phyloP scores from a whole-genome alignment of 805 yeast genomes.

The Candida tibetensis region DNA sequence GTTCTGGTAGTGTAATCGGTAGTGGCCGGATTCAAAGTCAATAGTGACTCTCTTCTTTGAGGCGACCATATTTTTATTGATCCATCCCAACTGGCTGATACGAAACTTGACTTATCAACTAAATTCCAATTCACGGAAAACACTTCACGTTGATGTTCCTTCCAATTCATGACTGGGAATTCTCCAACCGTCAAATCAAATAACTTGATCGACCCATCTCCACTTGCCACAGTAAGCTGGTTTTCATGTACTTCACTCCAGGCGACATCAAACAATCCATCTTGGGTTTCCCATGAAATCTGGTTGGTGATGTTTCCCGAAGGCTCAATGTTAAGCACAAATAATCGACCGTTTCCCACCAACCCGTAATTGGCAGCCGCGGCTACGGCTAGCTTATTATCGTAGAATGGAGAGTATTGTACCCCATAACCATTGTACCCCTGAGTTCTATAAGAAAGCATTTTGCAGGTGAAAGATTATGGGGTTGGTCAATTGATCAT shows the following conservation, averaged over 20 bases:
- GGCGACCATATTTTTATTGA: conserved; percentile 79
- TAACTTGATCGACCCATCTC: conserved; percentile 84
- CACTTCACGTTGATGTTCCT: conserved; percentile 77
- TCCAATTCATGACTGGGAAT: conserved; percentile 71
- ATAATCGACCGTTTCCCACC: conserved; percentile 89
- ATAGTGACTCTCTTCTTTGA: conserved; percentile 48
- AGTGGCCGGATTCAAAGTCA: conserved; percentile 46
- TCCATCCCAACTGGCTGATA: conserved; percentile 92
- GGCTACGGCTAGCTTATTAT: conserved; percentile 85
- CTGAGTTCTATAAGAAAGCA: conserved; percentile 70
- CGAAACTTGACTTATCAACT: conserved; percentile 63
- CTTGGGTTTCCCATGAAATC: conserved; percentile 80
- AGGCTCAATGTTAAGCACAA: conserved; percentile 63
- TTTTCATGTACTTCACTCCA: conserved; percentile 93
- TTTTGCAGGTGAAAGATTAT: too few relatives aligned
- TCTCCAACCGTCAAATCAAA: conserved; percentile 69
- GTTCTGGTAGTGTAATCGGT: conserved; percentile 27
- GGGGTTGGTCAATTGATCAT: too few relatives aligned
- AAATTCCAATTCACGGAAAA: conserved; percentile 73
- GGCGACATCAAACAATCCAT: conserved; percentile 80
- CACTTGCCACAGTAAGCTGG: conserved; percentile 77
- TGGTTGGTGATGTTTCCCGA: conserved; percentile 59
- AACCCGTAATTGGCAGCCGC: conserved; percentile 90
- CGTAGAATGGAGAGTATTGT: conserved; percentile 88
- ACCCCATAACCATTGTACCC: conserved; percentile 88